Evolutionary conservation across 1,139 yeast genomes (phyloP).

Genomic region (Saccharomyces hybrid): DNA sequence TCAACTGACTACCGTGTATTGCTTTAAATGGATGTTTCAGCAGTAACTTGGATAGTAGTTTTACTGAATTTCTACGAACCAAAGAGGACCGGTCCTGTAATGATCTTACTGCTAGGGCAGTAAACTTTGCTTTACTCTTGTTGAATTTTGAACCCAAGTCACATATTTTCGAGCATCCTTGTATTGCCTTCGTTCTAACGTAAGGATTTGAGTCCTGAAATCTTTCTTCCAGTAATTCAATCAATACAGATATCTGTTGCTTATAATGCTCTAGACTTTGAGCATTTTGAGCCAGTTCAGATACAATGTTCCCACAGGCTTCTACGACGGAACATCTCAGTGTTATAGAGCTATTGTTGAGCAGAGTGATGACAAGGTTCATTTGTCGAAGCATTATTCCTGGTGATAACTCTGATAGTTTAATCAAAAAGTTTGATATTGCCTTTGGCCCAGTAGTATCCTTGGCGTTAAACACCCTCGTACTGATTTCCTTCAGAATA

Average conservation of each 20-base stretch:
- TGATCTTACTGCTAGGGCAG: slow-evolving; percentile 65
- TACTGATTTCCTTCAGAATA: slow-evolving; percentile 68
- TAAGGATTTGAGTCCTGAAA: slow-evolving; percentile 78
- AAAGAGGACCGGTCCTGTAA: slow-evolving; percentile 75
- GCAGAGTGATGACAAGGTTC: slow-evolving; percentile 61
- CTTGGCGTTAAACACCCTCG: slow-evolving; percentile 65
- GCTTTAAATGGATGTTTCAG: slow-evolving; percentile 76
- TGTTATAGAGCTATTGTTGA: slow-evolving; percentile 73
- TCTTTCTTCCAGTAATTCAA: slow-evolving; percentile 70
- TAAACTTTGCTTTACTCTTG: slow-evolving; percentile 48
- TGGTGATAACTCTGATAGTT: slow-evolving; percentile 69
- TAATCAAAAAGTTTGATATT: slow-evolving; percentile 62
- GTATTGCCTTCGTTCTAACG: slow-evolving; percentile 79
- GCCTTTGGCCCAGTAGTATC: slow-evolving; percentile 86
- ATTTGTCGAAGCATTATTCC: slow-evolving; percentile 66
- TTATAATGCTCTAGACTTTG: slow-evolving; percentile 44
- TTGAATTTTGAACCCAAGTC: slow-evolving; percentile 58
- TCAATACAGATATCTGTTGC: slow-evolving; percentile 50
- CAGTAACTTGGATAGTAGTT: slow-evolving; percentile 60
- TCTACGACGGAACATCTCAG: slow-evolving; percentile 86
- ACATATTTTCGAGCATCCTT: slow-evolving; percentile 60
- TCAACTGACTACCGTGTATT: slow-evolving; percentile 69
- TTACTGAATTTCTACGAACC: slow-evolving; percentile 77
- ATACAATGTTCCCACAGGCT: slow-evolving; percentile 74
- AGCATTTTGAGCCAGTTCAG: slow-evolving; percentile 42